phyloP scores from a whole-genome alignment of 2,329 filamentous ascomycete species.

The Stagonosporopsis tanaceti region DNA sequence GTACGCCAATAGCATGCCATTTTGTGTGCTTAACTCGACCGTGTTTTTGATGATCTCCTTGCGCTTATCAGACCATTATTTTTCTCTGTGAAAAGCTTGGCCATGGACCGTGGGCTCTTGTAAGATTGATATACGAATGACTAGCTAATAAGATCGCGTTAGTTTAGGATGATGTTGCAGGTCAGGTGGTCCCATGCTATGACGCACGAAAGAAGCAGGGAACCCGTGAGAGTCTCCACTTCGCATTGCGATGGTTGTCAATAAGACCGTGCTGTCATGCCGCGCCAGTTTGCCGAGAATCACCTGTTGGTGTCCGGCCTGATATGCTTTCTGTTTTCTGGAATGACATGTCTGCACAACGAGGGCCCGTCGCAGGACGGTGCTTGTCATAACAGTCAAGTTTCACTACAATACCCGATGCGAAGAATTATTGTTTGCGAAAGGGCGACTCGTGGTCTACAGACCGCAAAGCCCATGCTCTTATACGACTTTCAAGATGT shows the following conservation, averaged over 20 bases:
- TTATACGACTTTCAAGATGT: background rate
- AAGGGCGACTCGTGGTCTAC: background rate
- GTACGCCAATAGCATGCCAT: background rate
- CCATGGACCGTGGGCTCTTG: background rate
- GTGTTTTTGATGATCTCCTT: background rate
- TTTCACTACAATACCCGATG: background rate
- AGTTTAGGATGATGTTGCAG: conserved; percentile 20
- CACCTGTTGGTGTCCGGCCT: background rate
- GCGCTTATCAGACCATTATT: background rate
- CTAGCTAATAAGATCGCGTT: conserved; percentile 18
- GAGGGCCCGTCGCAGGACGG: background rate
- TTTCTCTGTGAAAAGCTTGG: background rate
- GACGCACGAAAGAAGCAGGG: conserved; percentile 19
- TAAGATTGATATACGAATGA: background rate
- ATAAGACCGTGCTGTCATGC: conserved; percentile 11
- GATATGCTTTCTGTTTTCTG: background rate
- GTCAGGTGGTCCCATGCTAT: conserved; percentile 22
- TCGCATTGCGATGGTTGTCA: background rate
- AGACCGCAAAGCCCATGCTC: background rate
- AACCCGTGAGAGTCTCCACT: conserved; percentile 3
- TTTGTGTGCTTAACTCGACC: conserved; percentile 1
- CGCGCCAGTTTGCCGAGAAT: conserved; percentile 3
- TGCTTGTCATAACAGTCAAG: background rate
- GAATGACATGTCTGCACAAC: background rate
- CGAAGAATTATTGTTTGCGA: too few relatives aligned